Conservation (phyloP, 805 yeast species). For the Pichia nakasei region DNA sequence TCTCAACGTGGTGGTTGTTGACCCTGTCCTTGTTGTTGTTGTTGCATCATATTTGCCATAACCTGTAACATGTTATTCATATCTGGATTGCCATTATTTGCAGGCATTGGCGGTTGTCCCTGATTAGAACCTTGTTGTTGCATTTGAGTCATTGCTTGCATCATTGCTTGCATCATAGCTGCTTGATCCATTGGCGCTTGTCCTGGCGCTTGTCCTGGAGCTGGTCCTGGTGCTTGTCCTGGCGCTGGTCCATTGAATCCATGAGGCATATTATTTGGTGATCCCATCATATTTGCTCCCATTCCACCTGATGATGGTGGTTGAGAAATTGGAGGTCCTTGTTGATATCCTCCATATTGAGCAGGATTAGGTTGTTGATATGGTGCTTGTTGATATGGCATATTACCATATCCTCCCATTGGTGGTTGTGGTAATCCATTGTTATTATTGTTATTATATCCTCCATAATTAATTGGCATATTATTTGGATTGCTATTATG, state of each 20-base stretch:
- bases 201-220: conserved; percentile 10
- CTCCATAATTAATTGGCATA: conserved; percentile 13
- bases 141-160: conserved; percentile 26
- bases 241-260: conserved; percentile 8
- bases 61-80: conserved; percentile 30
- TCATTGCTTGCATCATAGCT: conserved; percentile 26
- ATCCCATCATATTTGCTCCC: conserved; percentile 1
- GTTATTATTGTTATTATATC: not conserved
- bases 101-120: not conserved
- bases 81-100: conserved; percentile 15
- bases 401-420: conserved; percentile 8
- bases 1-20: conserved; percentile 16
- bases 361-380: conserved; percentile 9
- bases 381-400: conserved; percentile 7
- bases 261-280: not conserved
- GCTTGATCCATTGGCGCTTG: conserved; percentile 18
- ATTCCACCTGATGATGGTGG: conserved; percentile 3
- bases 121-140: conserved; percentile 16
- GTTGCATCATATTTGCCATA: conserved; percentile 28
- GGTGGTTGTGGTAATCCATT: conserved; percentile 1
- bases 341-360: conserved; percentile 2
- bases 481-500: conserved; percentile 14
- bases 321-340: conserved; percentile 4
- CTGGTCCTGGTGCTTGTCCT: conserved; percentile 10
- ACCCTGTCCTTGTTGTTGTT: conserved; percentile 4